Evolutionary conservation across 306 rosid species (phyloP).

Genomic region (Ormosia semicastrata): DNA sequence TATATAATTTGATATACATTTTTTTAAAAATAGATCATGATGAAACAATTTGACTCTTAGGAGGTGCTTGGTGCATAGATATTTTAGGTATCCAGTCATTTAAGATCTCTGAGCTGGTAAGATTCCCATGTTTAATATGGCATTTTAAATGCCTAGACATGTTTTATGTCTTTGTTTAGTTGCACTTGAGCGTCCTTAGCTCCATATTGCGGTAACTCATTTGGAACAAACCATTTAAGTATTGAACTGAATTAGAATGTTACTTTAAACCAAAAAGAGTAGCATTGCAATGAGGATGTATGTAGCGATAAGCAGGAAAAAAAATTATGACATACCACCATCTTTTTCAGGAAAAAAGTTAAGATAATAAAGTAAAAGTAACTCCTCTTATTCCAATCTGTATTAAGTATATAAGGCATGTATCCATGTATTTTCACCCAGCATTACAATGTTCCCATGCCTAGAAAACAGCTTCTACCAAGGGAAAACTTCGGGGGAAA

Average conservation of each 20-base stretch:
- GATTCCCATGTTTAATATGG: too few species aligned
- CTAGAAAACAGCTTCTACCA: neutral
- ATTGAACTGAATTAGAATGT: neutral
- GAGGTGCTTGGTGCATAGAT: too few species aligned
- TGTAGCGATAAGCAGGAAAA: neutral
- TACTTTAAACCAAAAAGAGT: neutral
- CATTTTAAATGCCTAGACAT: too few species aligned
- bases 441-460: slow-evolving; percentile 18
- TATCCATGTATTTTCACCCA: neutral
- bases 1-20: neutral
- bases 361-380: neutral
- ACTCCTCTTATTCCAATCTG: neutral
- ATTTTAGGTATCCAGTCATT: too few species aligned
- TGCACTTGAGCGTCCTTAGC: neutral
- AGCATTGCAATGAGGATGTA: neutral
- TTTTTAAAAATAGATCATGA: too few species aligned
- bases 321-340: neutral
- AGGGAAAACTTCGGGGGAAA: slow-evolving; percentile 5
- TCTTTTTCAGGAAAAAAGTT: neutral
- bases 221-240: neutral
- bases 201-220: neutral
- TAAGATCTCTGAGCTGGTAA: too few species aligned
- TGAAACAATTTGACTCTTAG: too few species aligned
- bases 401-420: neutral
- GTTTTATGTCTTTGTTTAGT: neutral